Base-by-base conservation (phyloP, 495 filamentous ascomycete genomes). In the Lasiosphaeria ovina region DNA sequence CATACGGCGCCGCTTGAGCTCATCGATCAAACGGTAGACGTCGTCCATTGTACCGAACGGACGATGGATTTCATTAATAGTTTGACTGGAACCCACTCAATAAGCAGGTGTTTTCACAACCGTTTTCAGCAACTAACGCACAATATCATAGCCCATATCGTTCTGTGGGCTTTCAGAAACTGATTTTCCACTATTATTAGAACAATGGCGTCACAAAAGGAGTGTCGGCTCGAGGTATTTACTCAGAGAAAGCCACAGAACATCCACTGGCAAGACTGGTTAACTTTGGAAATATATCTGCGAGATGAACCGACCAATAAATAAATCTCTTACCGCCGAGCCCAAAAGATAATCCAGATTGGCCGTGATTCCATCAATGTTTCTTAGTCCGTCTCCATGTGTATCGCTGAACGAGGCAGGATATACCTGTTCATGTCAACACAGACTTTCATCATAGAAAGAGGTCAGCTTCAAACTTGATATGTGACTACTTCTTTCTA, bases 31-130 rank as follows among this genome's bases (percentile, higher is more conserved):
- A 16, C 72, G 70, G n/a, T 89, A 84, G 17, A 89, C 79, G 71
- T 90, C 85, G 45, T 71, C 78, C 52, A 90, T 71, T 42, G 81
- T 86, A 34, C 88, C 88, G 66, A 87, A 89, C 33, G 79, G 78
- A 1, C 80, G 77, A 54, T 87, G 77, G 31, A 90, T 83, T 53
- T 74, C 77, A 54, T 81, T 77, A n/a, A 66, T 90, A 90, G 64
- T 90, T 83, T 11, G 83, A 81, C 57, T 56, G 32, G 50, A 45
- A 45, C 42, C 5, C 11, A 6, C 11, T 45, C 11, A 45, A 14
- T 45, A 14, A n/a, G n/a, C n/a, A n/a, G n/a, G n/a, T n/a, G n/a
- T n/a, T n/a, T n/a, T n/a, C n/a, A n/a, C n/a, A n/a, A n/a, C n/a
- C n/a, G n/a, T n/a, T n/a, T n/a, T n/a, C n/a, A n/a, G n/a, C n/a